Evolutionary conservation across 1,139 yeast species (phyloP).

Genomic region (Yamadazyma spencermartinsiae): DNA sequence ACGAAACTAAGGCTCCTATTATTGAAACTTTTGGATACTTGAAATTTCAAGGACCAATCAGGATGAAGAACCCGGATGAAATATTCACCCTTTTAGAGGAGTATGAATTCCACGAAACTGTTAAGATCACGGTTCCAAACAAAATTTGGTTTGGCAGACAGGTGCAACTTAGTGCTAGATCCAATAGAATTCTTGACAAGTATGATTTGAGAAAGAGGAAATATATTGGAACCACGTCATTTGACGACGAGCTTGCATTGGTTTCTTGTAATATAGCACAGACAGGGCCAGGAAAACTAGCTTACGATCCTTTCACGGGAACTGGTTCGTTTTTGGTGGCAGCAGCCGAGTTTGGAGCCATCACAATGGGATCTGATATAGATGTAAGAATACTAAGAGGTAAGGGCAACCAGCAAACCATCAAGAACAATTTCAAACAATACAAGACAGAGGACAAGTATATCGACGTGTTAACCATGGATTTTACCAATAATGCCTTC

Average conservation of each 20-base stretch:
- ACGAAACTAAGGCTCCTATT: conserved; percentile 54
- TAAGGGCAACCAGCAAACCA: conserved; percentile 51
- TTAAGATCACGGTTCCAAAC: conserved; percentile 54
- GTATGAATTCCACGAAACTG: conserved; percentile 53
- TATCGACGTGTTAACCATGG: conserved; percentile 85
- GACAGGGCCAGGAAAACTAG: conserved; percentile 60
- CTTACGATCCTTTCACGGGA: conserved; percentile 95
- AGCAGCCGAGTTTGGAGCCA: conserved; percentile 82
- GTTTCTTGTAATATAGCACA: conserved; percentile 87
- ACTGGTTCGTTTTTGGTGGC: conserved; percentile 94
- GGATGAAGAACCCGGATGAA: conserved; percentile 77
- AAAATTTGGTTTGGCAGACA: conserved; percentile 75
- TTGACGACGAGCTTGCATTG: conserved; percentile 84
- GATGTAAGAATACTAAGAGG: conserved; percentile 86
- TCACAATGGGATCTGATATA: conserved; percentile 85
- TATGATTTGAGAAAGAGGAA: conserved; percentile 82
- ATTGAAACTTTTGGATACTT: conserved; percentile 75
- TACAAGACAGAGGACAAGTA: conserved; percentile 60
- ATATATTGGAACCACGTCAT: conserved; percentile 94
- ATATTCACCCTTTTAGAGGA: conserved; percentile 74
- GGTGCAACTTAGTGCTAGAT: conserved; percentile 64
- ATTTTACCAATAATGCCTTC: conserved; percentile 87
- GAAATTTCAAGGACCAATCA: conserved; percentile 73
- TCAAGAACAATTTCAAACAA: conserved; percentile 70
- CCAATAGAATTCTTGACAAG: conserved; percentile 61